These are phyloP conservation scores for Neocucurbitaria cava DNA, from an alignment of 2,329 filamentous ascomycete species.

Conservation along the genomic window DNA sequence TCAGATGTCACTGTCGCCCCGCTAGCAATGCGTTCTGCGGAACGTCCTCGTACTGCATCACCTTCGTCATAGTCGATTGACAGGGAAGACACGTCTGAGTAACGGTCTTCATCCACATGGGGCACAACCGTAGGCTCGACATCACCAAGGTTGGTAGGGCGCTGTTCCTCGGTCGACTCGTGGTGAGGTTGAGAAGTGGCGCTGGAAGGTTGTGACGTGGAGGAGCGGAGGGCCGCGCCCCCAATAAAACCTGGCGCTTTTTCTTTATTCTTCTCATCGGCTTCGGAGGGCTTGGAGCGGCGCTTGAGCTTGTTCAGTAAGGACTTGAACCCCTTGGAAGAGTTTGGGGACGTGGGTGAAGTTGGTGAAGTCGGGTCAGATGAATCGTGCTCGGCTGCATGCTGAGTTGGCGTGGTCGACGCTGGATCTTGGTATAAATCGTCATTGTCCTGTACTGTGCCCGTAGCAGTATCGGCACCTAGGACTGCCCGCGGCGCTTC, in stretches of 20 bases:
- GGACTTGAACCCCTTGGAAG: conserved; percentile 46
- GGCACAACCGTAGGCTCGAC: conserved; percentile 21
- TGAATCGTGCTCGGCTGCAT: conserved; percentile 12
- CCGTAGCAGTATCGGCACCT: conserved; percentile 8
- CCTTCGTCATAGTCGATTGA: conserved; percentile 26
- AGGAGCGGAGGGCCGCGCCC: conserved; percentile 50
- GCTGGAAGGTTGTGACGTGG: conserved; percentile 21
- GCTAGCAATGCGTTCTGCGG: conserved; percentile 27
- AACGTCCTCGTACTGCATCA: conserved; percentile 25
- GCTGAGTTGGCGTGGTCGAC: conserved; percentile 8
- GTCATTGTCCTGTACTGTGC: conserved; percentile 16
- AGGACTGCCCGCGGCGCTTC: conserved; percentile 34
- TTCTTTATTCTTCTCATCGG: conserved; percentile 22
- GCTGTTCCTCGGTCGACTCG: conserved; percentile 12
- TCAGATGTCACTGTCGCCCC: conserved; percentile 45
- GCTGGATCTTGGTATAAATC: conserved; percentile 29
- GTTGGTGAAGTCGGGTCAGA: conserved; percentile 28
- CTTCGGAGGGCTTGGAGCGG: conserved; percentile 42
- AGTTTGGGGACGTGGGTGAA: conserved; percentile 36
- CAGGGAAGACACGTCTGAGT: conserved; percentile 47
- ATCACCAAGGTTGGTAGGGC: conserved; percentile 18
- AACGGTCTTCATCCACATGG: conserved; percentile 14
- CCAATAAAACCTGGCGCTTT: conserved; percentile 51
- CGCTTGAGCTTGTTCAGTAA: conserved; percentile 50
- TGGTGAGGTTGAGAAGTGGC: conserved; percentile 5